A percentile compares a stretch with the other conserved stretches of the same genome.
These are phyloP conservation scores for Umbilicus rupestris DNA, from an alignment of 164 flowering plant species.

Conservation along the genomic window DNA sequence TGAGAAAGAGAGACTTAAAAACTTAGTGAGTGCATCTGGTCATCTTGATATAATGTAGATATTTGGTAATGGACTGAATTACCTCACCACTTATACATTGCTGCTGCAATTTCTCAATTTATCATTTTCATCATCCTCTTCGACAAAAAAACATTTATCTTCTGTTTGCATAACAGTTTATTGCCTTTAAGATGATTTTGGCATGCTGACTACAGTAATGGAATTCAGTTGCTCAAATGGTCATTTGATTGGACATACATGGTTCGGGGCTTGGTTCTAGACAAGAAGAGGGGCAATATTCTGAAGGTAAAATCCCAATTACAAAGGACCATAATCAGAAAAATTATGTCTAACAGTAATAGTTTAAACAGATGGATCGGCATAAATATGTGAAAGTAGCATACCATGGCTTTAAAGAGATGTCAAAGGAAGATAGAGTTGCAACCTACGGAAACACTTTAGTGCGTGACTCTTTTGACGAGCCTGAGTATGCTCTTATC, in stretches of 20 bases:
- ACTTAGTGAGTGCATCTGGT: not conserved
- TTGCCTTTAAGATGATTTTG: slow-evolving; percentile 3
- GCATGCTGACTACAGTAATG: slow-evolving; percentile 7
- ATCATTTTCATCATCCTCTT: not conserved
- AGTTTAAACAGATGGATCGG: slow-evolving; percentile 76
- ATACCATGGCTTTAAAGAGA: slow-evolving; percentile 84
- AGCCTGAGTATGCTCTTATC: slow-evolving; percentile 95
- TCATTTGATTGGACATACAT: slow-evolving; percentile 92
- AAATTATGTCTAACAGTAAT: not conserved
- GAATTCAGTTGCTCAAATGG: slow-evolving; percentile 74
- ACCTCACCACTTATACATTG: not conserved
- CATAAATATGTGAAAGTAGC: slow-evolving; percentile 99
- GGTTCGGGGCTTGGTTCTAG: slow-evolving; percentile 96
- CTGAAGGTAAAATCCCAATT: slow-evolving; percentile 51
- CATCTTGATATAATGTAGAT: not conserved
- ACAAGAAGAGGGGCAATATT: slow-evolving; percentile 94
- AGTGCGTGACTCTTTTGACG: slow-evolving; percentile 88
- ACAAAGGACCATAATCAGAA: not conserved
- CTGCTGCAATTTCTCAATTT: not conserved
- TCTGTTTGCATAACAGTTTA: not conserved
- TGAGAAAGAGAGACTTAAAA: no score
- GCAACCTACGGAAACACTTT: slow-evolving; percentile 79
- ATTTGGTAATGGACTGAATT: not conserved
- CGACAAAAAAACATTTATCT: not conserved
- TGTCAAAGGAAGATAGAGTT: slow-evolving; percentile 89